Evolutionary conservation across 345 rosid genomes (phyloP).

Genomic region (Eutrema heterophyllum): DNA sequence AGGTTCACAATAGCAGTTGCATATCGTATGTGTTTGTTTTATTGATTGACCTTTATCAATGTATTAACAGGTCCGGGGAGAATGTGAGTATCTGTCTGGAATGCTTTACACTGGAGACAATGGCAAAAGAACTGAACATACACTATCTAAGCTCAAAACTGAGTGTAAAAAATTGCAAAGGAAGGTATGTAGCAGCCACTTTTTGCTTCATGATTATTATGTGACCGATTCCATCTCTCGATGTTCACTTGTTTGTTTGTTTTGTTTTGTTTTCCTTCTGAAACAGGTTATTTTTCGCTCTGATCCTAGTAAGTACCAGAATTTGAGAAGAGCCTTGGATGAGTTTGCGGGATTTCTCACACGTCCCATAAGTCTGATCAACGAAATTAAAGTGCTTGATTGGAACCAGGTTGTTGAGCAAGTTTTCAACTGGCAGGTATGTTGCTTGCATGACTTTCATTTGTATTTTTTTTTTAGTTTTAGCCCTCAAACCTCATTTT

Average conservation of each 20-base stretch:
- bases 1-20: not conserved
- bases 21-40: not conserved
- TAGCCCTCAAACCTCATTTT: too few species aligned
- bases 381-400: constrained; percentile 39
- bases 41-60: not conserved
- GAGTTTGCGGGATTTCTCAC: constrained; percentile 52
- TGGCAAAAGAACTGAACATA: constrained; percentile 38
- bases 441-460: too few species aligned
- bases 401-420: constrained; percentile 47
- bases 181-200: constrained; percentile 48
- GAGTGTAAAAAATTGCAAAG: constrained; percentile 47
- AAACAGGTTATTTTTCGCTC: constrained; percentile 77
- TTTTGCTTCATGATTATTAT: not conserved
- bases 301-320: constrained; percentile 56
- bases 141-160: constrained; percentile 45
- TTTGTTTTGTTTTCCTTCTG: constrained; percentile 9
- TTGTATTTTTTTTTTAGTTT: too few species aligned
- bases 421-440: constrained; percentile 62
- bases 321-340: constrained; percentile 54
- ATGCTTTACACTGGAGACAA: constrained; percentile 40
- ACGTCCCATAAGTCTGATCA: constrained; percentile 39
- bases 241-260: constrained; percentile 13
- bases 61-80: constrained; percentile 59
- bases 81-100: constrained; percentile 75
- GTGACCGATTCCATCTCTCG: not conserved